These are phyloP conservation scores for Amphibolis antarctica DNA, from an alignment of 106 monocot species.

Conservation along the genomic window DNA sequence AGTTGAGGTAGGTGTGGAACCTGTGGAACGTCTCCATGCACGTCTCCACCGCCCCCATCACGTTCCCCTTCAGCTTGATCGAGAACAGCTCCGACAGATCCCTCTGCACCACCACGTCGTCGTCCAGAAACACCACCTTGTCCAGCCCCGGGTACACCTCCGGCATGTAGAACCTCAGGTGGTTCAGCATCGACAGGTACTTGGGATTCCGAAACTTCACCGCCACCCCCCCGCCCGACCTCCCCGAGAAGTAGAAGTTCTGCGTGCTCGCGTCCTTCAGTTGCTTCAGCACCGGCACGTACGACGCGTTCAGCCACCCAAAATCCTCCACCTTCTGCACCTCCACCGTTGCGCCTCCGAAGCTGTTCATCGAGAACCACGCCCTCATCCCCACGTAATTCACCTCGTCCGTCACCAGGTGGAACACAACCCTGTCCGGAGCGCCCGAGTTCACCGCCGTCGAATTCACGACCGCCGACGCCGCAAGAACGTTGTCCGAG, in stretches of 20 bases:
- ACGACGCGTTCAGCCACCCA: slow-evolving; percentile 68
- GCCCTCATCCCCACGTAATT: slow-evolving; percentile 62
- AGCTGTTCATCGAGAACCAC: slow-evolving; percentile 63
- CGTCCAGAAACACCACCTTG: slow-evolving; percentile 69
- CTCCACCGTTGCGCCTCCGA: slow-evolving; percentile 50
- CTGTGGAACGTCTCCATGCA: slow-evolving; percentile 84
- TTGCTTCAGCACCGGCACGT: slow-evolving; percentile 77
- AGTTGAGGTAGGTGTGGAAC: slow-evolving; percentile 69
- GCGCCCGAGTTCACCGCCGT: slow-evolving; percentile 41
- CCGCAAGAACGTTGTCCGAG: slow-evolving; percentile 72
- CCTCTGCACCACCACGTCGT: slow-evolving; percentile 70
- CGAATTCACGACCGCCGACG: slow-evolving; percentile 64
- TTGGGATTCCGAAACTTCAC: slow-evolving; percentile 81
- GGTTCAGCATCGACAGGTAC: slow-evolving; percentile 71
- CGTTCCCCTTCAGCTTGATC: slow-evolving; percentile 62
- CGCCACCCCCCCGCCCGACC: slow-evolving; percentile 24
- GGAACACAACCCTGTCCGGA: slow-evolving; percentile 56
- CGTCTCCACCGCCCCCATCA: slow-evolving; percentile 80
- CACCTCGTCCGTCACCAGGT: slow-evolving; percentile 67
- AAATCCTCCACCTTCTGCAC: slow-evolving; percentile 72
- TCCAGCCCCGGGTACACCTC: slow-evolving; percentile 59
- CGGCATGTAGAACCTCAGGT: slow-evolving; percentile 70
- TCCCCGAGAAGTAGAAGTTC: slow-evolving; percentile 61
- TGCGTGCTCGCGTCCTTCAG: slow-evolving; percentile 58
- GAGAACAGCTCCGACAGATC: slow-evolving; percentile 47